phyloP scores from a whole-genome alignment of 179 eudicot genomes.

The Beta lomatogona region DNA sequence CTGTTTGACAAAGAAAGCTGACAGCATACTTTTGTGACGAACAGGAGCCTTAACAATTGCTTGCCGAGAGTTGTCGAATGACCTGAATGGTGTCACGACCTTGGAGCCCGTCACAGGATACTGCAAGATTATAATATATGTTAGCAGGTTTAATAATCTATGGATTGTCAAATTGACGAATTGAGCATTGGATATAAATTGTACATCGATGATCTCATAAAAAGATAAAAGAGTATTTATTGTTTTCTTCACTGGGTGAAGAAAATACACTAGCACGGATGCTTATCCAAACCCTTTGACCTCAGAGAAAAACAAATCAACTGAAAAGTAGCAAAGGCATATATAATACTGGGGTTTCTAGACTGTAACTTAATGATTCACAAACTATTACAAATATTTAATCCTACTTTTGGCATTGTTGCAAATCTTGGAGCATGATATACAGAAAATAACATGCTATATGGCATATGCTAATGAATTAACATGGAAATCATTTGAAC shows the following conservation, averaged over 20 bases:
- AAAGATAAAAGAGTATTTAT: neutral
- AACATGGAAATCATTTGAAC: neutral
- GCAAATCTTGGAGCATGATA: neutral
- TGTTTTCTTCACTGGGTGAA: neutral
- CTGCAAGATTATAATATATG: constrained; percentile 36
- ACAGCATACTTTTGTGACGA: constrained; percentile 64
- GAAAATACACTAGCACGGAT: neutral
- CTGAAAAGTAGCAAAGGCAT: neutral
- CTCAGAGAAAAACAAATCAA: neutral
- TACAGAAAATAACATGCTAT: neutral
- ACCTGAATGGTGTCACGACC: constrained; percentile 55
- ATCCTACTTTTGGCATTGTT: neutral
- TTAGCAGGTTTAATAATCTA: neutral
- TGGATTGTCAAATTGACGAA: neutral
- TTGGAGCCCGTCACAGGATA: constrained; percentile 47
- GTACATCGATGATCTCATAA: neutral
- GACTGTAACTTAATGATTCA: neutral
- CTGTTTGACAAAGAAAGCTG: constrained; percentile 69
- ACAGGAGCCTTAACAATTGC: constrained; percentile 52
- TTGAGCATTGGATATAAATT: neutral
- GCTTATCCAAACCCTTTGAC: neutral
- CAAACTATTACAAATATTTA: neutral
- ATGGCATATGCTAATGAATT: neutral
- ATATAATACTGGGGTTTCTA: neutral
- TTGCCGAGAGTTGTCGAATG: constrained; percentile 47